A percentile compares a stretch with the other conserved stretches of the same genome.
Evolutionary conservation across 106 monocot species (phyloP).

Genomic region (Dendrobium officinale): DNA sequence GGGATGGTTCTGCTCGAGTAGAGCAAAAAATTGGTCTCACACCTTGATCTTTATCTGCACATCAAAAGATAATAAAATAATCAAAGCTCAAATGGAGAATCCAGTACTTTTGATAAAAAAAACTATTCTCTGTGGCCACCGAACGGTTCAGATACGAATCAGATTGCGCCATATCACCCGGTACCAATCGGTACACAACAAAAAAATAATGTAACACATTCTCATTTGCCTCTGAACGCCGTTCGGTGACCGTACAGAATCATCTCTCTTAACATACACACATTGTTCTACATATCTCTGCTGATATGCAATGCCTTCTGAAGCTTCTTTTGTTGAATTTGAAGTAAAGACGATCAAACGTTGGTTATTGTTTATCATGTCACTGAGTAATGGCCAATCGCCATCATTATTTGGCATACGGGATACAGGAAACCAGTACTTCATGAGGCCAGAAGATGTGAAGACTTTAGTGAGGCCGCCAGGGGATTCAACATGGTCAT

Average conservation of each 20-base stretch:
- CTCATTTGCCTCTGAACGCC: no score
- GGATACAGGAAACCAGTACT: slow-evolving; percentile 53
- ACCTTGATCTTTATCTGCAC: slow-evolving; percentile 40
- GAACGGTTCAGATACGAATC: no score
- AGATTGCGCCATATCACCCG: no score
- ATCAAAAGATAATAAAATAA: background rate
- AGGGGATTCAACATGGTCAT: slow-evolving; percentile 48
- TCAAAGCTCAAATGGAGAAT: background rate
- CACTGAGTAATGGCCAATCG: slow-evolving; percentile 52
- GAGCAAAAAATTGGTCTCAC: slow-evolving; percentile 31
- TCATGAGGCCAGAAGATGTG: slow-evolving; percentile 37
- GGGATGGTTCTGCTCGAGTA: slow-evolving; percentile 34
- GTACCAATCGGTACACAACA: no score
- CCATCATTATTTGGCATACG: slow-evolving; percentile 57
- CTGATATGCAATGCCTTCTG: slow-evolving; percentile 57
- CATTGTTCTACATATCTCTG: slow-evolving; percentile 58
- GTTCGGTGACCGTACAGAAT: no score
- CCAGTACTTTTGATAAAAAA: background rate
- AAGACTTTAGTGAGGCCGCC: slow-evolving; percentile 44
- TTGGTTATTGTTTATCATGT: slow-evolving; percentile 58
- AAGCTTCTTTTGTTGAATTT: slow-evolving; percentile 41
- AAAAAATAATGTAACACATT: no score
- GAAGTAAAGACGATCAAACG: slow-evolving; percentile 66
- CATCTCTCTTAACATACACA: slow-evolving; percentile 27
- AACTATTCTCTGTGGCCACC: no score